A percentile compares a stretch with the other conserved stretches of the same genome.
Evolutionary conservation across 257 asterid species (phyloP).

Genomic region (Eucommia ulmoides): DNA sequence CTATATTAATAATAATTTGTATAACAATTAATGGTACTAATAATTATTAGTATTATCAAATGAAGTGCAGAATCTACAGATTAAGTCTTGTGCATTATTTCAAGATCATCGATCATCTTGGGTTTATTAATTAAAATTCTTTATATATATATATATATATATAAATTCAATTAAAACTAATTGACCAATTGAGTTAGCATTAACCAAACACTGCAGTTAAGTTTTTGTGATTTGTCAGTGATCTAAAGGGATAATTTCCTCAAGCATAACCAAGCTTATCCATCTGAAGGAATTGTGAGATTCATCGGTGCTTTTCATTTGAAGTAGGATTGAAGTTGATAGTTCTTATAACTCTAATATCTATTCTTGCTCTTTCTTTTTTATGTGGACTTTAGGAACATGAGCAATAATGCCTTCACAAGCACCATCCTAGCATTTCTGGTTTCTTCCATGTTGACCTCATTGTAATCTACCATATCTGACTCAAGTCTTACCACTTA

Average conservation of each 20-base stretch:
- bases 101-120: too few relatives aligned
- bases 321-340: not conserved
- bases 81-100: too few relatives aligned
- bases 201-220: too few relatives aligned
- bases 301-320: not conserved
- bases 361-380: not conserved
- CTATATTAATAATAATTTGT: too few relatives aligned
- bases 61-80: too few relatives aligned
- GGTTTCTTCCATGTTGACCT: conserved; percentile 24
- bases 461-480: conserved; percentile 24
- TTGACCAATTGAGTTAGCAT: too few relatives aligned
- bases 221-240: conserved; percentile 26
- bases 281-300: conserved; percentile 52
- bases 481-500: not conserved
- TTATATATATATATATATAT: too few relatives aligned
- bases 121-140: too few relatives aligned
- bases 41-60: too few relatives aligned
- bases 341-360: not conserved
- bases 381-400: conserved; percentile 30
- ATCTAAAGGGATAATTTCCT: conserved; percentile 42
- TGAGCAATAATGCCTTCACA: conserved; percentile 37
- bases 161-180: too few relatives aligned
- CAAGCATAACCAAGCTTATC: conserved; percentile 34
- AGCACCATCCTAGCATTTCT: conserved; percentile 34
- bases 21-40: too few relatives aligned